Conservation (phyloP, 139 green algal genomes). For the Dunaliella primolecta region DNA sequence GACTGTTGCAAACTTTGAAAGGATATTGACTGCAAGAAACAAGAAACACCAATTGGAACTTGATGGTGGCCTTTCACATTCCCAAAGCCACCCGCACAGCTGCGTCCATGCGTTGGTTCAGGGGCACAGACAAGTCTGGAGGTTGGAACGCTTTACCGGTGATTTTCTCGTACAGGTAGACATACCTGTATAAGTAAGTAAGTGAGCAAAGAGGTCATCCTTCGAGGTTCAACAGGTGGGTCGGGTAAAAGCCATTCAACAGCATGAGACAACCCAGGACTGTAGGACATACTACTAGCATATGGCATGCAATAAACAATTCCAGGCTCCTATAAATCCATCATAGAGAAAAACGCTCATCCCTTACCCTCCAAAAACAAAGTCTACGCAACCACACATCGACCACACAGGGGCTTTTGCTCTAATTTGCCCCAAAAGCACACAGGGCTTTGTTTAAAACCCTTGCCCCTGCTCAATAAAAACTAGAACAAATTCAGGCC, state of each 20-base stretch:
- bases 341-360: no score
- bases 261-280: not conserved
- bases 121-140: slow-evolving; percentile 22
- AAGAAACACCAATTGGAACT: no score
- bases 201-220: not conserved
- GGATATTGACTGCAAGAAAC: no score
- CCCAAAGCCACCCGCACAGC: not conserved
- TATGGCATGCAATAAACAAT: not conserved
- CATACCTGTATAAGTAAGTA: slow-evolving; percentile 57
- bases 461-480: no score
- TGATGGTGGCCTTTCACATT: no score
- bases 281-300: not conserved
- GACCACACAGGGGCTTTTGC: no score
- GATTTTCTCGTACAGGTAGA: slow-evolving; percentile 94
- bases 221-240: not conserved
- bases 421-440: no score
- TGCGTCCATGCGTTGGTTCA: slow-evolving; percentile 32
- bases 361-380: no score
- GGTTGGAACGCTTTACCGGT: slow-evolving; percentile 80
- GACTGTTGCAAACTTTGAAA: no score
- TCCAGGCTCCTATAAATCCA: not conserved
- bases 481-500: no score
- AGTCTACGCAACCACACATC: no score
- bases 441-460: no score
- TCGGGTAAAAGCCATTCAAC: not conserved